Percentiles rank a stretch among this genome's conserved stretches.
Evolutionary conservation across 164 flowering plant genomes (phyloP).

Genomic region (Echeveria elegans): DNA sequence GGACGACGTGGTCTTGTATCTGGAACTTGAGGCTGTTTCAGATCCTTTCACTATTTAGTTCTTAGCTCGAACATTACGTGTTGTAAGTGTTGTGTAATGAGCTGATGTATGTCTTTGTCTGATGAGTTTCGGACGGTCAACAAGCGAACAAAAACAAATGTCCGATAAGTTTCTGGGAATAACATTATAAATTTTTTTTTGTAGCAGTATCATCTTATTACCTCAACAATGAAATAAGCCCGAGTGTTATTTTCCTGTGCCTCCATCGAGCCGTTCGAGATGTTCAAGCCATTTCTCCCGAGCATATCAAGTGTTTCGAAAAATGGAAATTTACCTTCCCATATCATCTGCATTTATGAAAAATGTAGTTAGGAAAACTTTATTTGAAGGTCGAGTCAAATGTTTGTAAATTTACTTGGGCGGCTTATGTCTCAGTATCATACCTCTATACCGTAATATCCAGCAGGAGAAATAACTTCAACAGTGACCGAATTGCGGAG

Average conservation of each 20-base stretch:
- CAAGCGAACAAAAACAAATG: background rate
- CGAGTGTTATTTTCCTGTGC: background rate
- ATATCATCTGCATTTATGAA: background rate
- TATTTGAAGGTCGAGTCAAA: no score
- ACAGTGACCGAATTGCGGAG: background rate
- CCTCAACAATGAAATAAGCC: background rate
- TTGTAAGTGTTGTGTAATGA: no score
- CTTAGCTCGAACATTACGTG: no score
- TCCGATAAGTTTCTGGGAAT: background rate
- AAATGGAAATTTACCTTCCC: background rate
- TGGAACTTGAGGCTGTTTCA: no score
- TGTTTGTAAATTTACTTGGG: no score
- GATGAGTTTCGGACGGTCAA: background rate
- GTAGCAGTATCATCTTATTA: no score
- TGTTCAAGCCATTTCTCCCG: background rate
- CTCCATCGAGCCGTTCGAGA: background rate
- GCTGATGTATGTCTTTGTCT: background rate
- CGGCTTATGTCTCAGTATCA: no score
- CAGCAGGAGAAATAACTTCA: background rate
- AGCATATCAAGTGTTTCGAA: background rate
- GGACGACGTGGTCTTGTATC: no score
- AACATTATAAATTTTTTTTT: no score
- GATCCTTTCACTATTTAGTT: no score
- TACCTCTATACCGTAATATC: background rate
- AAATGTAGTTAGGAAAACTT: no score